Evolutionary conservation across 2,329 filamentous ascomycete species (phyloP), one percentile per base, ranked within the genome.

Genomic region (Diaporthe ilicicola): DNA sequence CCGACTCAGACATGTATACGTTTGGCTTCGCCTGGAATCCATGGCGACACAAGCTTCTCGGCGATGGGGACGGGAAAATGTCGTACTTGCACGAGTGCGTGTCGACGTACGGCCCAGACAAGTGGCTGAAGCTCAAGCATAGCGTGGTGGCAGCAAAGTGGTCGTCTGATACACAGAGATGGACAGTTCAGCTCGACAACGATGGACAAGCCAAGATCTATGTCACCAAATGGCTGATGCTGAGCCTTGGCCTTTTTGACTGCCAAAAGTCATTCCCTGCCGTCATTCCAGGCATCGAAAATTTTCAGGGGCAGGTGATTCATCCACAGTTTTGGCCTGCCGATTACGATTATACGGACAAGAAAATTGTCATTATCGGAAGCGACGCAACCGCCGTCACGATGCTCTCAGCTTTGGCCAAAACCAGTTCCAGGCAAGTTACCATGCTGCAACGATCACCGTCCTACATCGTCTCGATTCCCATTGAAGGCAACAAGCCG

Each of bases 301-400:
- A 73, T 24, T 84, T 84, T 24, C 19, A 76, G 17, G 84, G 82
- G 29, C 74, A 70, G 48, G 81, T 89, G 13, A 82, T 93, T 1
- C 91, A 94, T 73, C 92, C 92, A 0, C 92, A 94, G 74, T 94
- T 93, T 81, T 94, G 92, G 92, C 92, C 91, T 0, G 82, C 90
- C 69, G 84, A 91, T 65, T 82, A 92, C 53, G 89, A 93, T 76
- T 93, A 92, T 79, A 81, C 83, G 8, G 82, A 84, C 79, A 93
- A 93, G 77, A 86, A 89, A 24, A 82, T 93, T 19, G 88, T 92
- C 46, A 83, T 93, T 66, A 89, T 94, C 69, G 92, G 92, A 17
- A 89, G 85, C 55, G 92, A 92, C 12, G 91, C 92, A 0, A 93
- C 92, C 0, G 90, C 91, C 4, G 83, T 93, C 42, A 93, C 91